phyloP scores from a whole-genome alignment of 805 yeast species.

The Citeromyces matritensis region DNA sequence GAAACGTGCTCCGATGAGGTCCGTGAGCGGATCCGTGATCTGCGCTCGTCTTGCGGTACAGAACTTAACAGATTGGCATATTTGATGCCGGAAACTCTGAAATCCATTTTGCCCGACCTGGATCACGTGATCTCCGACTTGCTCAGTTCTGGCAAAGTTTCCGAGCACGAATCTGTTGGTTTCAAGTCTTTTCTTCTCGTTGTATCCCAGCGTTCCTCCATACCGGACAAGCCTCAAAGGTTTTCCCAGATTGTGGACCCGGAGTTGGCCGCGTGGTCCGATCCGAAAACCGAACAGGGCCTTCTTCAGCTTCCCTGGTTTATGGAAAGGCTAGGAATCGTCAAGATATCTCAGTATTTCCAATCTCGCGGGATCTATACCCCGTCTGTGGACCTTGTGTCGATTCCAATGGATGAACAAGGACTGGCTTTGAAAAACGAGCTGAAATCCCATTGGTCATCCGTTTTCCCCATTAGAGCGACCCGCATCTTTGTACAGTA shows the following conservation, averaged over 20 bases:
- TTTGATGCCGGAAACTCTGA: constrained; percentile 84
- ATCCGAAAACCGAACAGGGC: constrained; percentile 82
- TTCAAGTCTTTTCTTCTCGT: constrained; percentile 86
- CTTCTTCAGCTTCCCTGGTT: constrained; percentile 89
- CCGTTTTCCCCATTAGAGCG: constrained; percentile 89
- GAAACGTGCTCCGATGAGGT: constrained; percentile 52
- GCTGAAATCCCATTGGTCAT: constrained; percentile 83
- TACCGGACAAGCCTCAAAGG: constrained; percentile 52
- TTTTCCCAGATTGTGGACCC: constrained; percentile 88
- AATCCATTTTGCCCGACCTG: constrained; percentile 65
- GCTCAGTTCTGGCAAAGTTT: constrained; percentile 51
- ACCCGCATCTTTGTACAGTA: constrained; percentile 91
- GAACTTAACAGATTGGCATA: constrained; percentile 89
- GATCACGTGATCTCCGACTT: constrained; percentile 70
- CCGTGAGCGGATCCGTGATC: constrained; percentile 68
- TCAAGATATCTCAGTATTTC: constrained; percentile 83
- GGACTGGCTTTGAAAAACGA: constrained; percentile 67
- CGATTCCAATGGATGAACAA: constrained; percentile 78
- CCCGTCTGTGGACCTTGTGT: constrained; percentile 57
- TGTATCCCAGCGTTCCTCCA: constrained; percentile 75
- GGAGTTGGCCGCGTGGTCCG: constrained; percentile 84
- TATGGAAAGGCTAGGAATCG: constrained; percentile 94
- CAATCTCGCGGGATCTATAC: constrained; percentile 59
- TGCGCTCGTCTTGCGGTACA: constrained; percentile 86
- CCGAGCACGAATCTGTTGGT: constrained; percentile 86